These are phyloP conservation scores for Monascus purpureus DNA, from an alignment of 495 filamentous ascomycete species.

Conservation along the genomic window DNA sequence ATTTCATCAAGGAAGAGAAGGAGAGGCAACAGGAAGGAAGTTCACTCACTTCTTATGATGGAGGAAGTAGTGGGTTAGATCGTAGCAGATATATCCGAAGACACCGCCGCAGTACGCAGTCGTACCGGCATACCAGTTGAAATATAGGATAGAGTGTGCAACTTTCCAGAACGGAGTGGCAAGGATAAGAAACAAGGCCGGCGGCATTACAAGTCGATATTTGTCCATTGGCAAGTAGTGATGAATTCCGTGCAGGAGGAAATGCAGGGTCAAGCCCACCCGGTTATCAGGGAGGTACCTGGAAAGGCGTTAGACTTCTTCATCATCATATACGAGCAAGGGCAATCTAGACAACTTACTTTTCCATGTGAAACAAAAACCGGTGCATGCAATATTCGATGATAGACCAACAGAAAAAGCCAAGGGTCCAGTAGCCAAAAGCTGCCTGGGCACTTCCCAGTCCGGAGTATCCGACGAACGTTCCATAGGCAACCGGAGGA, in stretches of 20 bases:
- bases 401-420: slow-evolving; percentile 71
- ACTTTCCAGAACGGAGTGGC: slow-evolving; percentile 89
- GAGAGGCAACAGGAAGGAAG: background rate
- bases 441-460: slow-evolving; percentile 29
- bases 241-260: slow-evolving; percentile 92
- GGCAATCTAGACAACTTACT: slow-evolving; percentile 37
- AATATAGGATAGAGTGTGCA: slow-evolving; percentile 71
- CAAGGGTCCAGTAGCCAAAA: slow-evolving; percentile 45
- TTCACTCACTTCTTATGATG: slow-evolving; percentile 75
- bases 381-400: slow-evolving; percentile 86
- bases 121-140: slow-evolving; percentile 68
- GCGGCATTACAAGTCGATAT: slow-evolving; percentile 94
- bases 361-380: slow-evolving; percentile 86
- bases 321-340: background rate
- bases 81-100: slow-evolving; percentile 92
- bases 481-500: slow-evolving; percentile 64
- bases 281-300: slow-evolving; percentile 88
- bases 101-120: slow-evolving; percentile 78
- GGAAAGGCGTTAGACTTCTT: too few species aligned
- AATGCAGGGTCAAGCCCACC: slow-evolving; percentile 77
- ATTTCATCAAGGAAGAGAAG: too few species aligned
- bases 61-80: slow-evolving; percentile 98
- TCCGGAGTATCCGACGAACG: slow-evolving; percentile 49
- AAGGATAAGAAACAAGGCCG: slow-evolving; percentile 70
- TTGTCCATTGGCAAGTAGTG: slow-evolving; percentile 99